Evolutionary conservation across 2,329 filamentous ascomycete genomes (phyloP).

Genomic region (Colletotrichum higginsianum): DNA sequence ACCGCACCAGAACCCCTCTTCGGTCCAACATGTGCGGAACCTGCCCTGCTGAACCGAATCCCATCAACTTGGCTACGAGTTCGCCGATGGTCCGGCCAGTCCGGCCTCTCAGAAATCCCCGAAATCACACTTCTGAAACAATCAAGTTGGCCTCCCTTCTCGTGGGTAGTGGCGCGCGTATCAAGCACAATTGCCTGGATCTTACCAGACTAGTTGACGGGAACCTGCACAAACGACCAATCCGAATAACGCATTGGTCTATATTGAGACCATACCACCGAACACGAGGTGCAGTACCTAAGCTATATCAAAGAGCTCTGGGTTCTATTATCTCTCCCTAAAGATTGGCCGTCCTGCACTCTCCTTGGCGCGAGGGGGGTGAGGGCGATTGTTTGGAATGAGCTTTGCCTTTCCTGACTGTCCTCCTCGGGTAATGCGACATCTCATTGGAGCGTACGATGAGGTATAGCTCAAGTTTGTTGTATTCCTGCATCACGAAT

Average conservation of each 20-base stretch:
- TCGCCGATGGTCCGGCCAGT: conserved; percentile 20
- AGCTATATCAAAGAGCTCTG: conserved; percentile 6
- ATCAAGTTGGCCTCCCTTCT: conserved; percentile 35
- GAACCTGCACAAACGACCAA: conserved; percentile 56
- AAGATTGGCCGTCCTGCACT: conserved; percentile 15
- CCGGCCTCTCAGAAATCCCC: conserved; percentile 27
- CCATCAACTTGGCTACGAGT: conserved; percentile 12
- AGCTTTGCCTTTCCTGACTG: conserved; percentile 17
- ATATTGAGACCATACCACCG: conserved; percentile 51
- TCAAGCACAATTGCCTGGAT: conserved; percentile 40
- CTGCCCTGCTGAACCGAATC: conserved; percentile 21
- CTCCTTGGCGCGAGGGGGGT: conserved; percentile 1
- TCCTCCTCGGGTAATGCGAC: conserved; percentile 36
- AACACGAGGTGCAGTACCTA: conserved; percentile 46
- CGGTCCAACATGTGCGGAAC: conserved; percentile 45
- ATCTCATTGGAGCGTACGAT: conserved; percentile 31
- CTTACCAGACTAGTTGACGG: conserved; percentile 53
- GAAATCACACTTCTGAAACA: conserved; percentile 50
- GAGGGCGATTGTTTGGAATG: conserved; percentile 22
- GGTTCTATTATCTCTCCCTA: neutral
- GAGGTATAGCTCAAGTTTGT: conserved; percentile 34
- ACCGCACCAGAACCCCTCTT: neutral
- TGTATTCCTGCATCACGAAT: conserved; percentile 29
- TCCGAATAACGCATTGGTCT: conserved; percentile 43
- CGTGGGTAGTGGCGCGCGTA: conserved; percentile 33